phyloP scores from a whole-genome alignment of 1,284 basidiomycete genomes.

The Irpex lacteus region DNA sequence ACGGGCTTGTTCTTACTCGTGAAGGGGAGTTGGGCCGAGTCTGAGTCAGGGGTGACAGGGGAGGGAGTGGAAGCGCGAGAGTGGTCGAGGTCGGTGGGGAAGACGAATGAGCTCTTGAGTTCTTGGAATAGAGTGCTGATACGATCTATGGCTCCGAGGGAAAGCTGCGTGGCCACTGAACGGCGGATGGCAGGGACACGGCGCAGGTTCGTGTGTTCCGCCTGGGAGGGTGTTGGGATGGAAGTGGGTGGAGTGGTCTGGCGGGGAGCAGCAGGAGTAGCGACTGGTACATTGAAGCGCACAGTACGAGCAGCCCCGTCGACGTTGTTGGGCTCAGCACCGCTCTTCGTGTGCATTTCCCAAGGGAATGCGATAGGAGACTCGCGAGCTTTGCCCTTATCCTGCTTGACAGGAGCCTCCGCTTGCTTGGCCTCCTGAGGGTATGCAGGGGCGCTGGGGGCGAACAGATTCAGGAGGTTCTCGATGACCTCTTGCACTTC shows the following conservation, averaged over 20 bases:
- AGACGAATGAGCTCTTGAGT: slow-evolving; percentile 28
- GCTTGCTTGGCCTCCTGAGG: slow-evolving; percentile 5
- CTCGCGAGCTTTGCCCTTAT: slow-evolving; percentile 19
- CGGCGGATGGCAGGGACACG: slow-evolving; percentile 19
- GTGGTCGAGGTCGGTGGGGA: slow-evolving; percentile 33
- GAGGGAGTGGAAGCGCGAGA: slow-evolving; percentile 9
- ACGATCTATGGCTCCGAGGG: slow-evolving; percentile 25
- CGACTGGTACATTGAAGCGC: neutral
- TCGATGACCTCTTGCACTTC: slow-evolving; percentile 3
- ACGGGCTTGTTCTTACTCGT: slow-evolving; percentile 45
- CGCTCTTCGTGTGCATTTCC: neutral
- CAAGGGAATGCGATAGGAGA: slow-evolving; percentile 9
- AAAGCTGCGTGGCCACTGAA: slow-evolving; percentile 18
- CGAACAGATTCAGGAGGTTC: neutral
- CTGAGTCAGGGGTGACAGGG: neutral
- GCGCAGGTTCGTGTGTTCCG: slow-evolving; percentile 16
- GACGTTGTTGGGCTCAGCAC: slow-evolving; percentile 14
- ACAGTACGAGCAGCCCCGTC: slow-evolving; percentile 12
- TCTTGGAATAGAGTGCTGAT: slow-evolving; percentile 26
- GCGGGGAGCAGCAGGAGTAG: neutral
- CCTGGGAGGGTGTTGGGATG: neutral
- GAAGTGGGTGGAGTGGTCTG: neutral
- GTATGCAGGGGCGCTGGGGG: neutral
- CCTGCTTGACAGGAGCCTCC: slow-evolving; percentile 1
- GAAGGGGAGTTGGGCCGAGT: slow-evolving; percentile 30